Evolutionary conservation across 495 filamentous ascomycete species (phyloP).

Genomic region (Penicillium crystallinum): DNA sequence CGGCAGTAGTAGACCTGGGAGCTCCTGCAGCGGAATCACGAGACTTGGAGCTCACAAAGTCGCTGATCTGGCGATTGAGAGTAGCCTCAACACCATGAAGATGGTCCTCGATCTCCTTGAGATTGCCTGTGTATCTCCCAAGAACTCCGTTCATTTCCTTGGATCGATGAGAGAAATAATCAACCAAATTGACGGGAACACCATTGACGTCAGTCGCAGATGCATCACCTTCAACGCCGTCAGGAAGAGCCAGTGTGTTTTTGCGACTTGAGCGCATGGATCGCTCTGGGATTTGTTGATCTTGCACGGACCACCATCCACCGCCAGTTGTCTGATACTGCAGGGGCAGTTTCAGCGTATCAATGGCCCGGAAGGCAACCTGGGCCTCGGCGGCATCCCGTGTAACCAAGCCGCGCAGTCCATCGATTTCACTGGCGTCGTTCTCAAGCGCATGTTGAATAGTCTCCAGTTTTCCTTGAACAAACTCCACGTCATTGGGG

Average conservation of each 20-base stretch:
- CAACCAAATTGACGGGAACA: slow-evolving; percentile 56
- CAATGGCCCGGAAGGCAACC: slow-evolving; percentile 67
- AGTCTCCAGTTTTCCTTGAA: slow-evolving; percentile 64
- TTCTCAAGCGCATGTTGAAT: slow-evolving; percentile 67
- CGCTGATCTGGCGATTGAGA: slow-evolving; percentile 63
- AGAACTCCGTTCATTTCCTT: slow-evolving; percentile 67
- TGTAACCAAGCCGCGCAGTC: slow-evolving; percentile 56
- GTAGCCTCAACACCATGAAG: slow-evolving; percentile 68
- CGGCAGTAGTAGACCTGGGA: slow-evolving; percentile 45
- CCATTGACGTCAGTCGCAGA: slow-evolving; percentile 36
- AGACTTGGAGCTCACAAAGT: slow-evolving; percentile 54
- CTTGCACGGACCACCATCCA: slow-evolving; percentile 44
- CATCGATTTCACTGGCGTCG: slow-evolving; percentile 66
- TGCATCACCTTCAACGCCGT: slow-evolving; percentile 57
- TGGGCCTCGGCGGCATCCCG: slow-evolving; percentile 66
- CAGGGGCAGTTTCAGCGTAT: slow-evolving; percentile 68
- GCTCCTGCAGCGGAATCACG: slow-evolving; percentile 41
- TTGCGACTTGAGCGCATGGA: slow-evolving; percentile 39
- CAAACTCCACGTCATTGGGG: slow-evolving; percentile 68
- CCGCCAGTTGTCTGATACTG: slow-evolving; percentile 57
- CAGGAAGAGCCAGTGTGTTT: slow-evolving; percentile 44
- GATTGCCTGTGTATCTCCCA: slow-evolving; percentile 58
- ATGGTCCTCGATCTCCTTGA: slow-evolving; percentile 80
- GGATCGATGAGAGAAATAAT: slow-evolving; percentile 68
- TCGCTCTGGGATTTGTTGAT: slow-evolving; percentile 39